Evolutionary conservation across 192 early-diverging fungal genomes (phyloP), one percentile per base, ranked within the genome.

Genomic region (Coemansia sp.): DNA sequence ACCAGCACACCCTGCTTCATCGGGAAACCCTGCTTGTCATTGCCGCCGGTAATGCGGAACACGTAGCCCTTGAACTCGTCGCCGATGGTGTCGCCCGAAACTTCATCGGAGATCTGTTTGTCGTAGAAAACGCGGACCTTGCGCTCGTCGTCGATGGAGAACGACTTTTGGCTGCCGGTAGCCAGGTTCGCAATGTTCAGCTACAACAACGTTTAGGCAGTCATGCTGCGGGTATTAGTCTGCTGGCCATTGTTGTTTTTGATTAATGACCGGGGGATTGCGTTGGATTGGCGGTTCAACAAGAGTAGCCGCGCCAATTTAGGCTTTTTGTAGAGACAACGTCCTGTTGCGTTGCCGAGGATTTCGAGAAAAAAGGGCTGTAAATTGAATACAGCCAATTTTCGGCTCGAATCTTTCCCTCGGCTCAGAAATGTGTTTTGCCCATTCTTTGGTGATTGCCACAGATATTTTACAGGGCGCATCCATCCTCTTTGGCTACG

Each of bases 51-150:
- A 82, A 98, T 95, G 70, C 93, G 93, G 89, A 98, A 95, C 71
- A 97, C 89, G 87, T 97, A 98, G 66, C 97, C 97, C 89, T 98
- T 98, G 93, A 95, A 98, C 83, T 98, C 97, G 71, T 97, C 97
- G 65, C 97, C 93, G 71, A 98, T 82, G 54, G 91, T 85, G 83
- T 97, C 97, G 69, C 88, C 97, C 64, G 89, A 81, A 60, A 98
- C 95, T 79, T 98, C 97, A 65, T 90, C 82, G 60, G 94, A 88
- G 85, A 98, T 96, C 65, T 94, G 91, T 87, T 95, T 97, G 73
- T 98, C 97, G 81, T 93, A 97, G 85, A 98, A 96, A 81, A 90
- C 88, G 73, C 93, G 95, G 82, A 90, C 85, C 71, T 64, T 79
- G 81, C 89, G 88, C 86, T 98, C 95, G 83, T 98, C 96, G 74